Evolutionary conservation across 192 early-diverging fungal genomes (phyloP), one percentile per base, ranked within the genome.

Genomic region (Allomyces javanicus): DNA sequence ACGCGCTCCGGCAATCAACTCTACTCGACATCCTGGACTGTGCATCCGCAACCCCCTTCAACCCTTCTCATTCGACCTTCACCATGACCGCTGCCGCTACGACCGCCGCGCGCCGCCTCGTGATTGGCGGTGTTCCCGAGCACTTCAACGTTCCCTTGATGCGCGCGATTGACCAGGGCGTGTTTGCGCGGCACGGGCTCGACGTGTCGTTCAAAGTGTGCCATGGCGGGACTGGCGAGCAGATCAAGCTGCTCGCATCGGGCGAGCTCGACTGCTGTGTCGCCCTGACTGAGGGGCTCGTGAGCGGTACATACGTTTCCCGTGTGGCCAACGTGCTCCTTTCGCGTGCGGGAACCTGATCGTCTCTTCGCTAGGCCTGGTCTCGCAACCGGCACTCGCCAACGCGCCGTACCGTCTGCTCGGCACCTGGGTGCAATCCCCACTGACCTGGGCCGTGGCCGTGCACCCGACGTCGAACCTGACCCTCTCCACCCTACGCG

Each of bases 41-140:
- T n/a, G n/a, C 33, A 3, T 40, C 33, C 33, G 9, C n/a, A 40
- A 0, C 33, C 2, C 33, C 33, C 7, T 40, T 40, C 7, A 3
- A 9, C 33, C 7, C 33, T 40, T 7, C 33, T 40, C n/a, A n/a
- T n/a, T n/a, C n/a, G n/a, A n/a, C 33, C 33, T 40, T 40, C 33
- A 40, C 7, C 7, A 40, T 40, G 33, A 40, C 33, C 33, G 33
- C 33, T 40, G 33, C 33, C 33, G 33, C 33, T 9, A 40, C 2
- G 33, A 40, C 33, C 7, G 33, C 33, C 33, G 7, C 33, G 9
- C 33, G 33, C 33, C 33, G 33, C 33, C 63, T 63, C 17, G 63
- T 23, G 63, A 14, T 65, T 12, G 65, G 65, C 23, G 65, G 65
- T 17, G 65, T 65, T n/a, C 25, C 65, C 65, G 65, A 65, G 44